phyloP scores from a whole-genome alignment of 2,329 filamentous ascomycete species.

The Talaromyces sp. region DNA sequence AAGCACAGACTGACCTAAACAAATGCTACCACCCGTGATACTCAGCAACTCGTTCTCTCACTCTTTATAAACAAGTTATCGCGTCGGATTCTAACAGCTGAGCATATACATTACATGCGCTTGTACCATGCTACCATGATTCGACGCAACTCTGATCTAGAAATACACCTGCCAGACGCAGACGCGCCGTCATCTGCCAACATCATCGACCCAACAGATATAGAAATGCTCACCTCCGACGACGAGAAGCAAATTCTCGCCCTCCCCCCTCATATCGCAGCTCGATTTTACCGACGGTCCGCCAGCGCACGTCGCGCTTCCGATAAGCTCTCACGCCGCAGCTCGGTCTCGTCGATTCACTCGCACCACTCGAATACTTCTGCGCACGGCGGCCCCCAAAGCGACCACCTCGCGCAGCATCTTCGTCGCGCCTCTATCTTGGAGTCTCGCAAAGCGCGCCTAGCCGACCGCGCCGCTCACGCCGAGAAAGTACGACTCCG shows the following conservation, averaged over 20 bases:
- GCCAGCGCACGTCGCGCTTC: constrained; percentile 58
- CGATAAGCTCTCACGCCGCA: constrained; percentile 61
- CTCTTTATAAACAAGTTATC: not conserved
- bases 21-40: not conserved
- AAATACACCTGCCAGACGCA: constrained; percentile 40
- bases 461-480: constrained; percentile 63
- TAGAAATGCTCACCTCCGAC: constrained; percentile 43
- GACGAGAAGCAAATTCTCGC: constrained; percentile 41
- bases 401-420: constrained; percentile 62
- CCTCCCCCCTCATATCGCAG: constrained; percentile 60
- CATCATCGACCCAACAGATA: constrained; percentile 26
- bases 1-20: constrained; percentile 18
- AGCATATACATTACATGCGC: not conserved
- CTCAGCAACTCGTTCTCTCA: not conserved
- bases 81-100: not conserved
- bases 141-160: constrained; percentile 43
- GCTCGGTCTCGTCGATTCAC: constrained; percentile 62
- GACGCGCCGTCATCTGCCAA: constrained; percentile 27
- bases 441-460: constrained; percentile 60
- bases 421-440: constrained; percentile 63
- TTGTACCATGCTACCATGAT: constrained; percentile 29
- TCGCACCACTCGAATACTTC: constrained; percentile 57
- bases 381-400: constrained; percentile 50
- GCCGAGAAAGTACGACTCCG: constrained; percentile 64
- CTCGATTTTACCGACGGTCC: constrained; percentile 58